phyloP scores from a whole-genome alignment of 1,284 basidiomycete species.

The Xerocomus nothofagi region DNA sequence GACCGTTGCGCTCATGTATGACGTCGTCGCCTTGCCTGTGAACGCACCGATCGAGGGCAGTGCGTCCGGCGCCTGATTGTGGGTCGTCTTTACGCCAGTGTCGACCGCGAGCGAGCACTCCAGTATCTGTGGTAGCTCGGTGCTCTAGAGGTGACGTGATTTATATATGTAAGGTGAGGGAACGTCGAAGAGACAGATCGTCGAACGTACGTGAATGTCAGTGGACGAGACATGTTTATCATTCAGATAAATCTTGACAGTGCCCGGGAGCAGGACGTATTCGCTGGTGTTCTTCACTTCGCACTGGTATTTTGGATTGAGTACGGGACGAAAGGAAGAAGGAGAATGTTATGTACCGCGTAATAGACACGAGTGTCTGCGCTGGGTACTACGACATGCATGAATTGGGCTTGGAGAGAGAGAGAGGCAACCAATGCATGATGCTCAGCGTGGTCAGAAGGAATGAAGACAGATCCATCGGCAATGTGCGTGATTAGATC shows the following conservation, averaged over 20 bases:
- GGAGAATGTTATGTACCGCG: constrained; percentile 5
- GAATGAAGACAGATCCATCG: constrained; percentile 15
- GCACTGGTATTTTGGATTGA: constrained; percentile 15
- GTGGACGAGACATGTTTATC: constrained; percentile 25
- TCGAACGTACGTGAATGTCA: constrained; percentile 17
- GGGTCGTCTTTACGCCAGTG: constrained; percentile 14
- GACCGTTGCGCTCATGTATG: constrained; percentile 18
- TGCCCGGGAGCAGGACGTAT: constrained; percentile 22
- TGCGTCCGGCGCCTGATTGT: constrained; percentile 13
- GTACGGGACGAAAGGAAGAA: neutral
- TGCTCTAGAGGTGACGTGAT: constrained; percentile 5
- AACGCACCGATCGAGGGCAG: constrained; percentile 9
- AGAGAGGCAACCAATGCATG: constrained; percentile 25
- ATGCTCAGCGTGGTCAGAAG: constrained; percentile 16
- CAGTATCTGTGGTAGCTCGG: constrained; percentile 18
- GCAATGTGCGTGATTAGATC: constrained; percentile 21
- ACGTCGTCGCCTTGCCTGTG: constrained; percentile 14
- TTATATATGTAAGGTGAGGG: too few species aligned
- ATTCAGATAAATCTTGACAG: constrained; percentile 25
- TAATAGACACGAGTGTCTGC: constrained; percentile 23
- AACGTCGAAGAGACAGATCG: neutral
- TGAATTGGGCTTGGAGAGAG: constrained; percentile 21
- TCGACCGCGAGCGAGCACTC: constrained; percentile 26
- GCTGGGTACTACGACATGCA: constrained; percentile 22
- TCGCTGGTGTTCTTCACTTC: constrained; percentile 23